phyloP scores from a whole-genome alignment of 192 early-diverging fungal species.

The Coemansia sp. region DNA sequence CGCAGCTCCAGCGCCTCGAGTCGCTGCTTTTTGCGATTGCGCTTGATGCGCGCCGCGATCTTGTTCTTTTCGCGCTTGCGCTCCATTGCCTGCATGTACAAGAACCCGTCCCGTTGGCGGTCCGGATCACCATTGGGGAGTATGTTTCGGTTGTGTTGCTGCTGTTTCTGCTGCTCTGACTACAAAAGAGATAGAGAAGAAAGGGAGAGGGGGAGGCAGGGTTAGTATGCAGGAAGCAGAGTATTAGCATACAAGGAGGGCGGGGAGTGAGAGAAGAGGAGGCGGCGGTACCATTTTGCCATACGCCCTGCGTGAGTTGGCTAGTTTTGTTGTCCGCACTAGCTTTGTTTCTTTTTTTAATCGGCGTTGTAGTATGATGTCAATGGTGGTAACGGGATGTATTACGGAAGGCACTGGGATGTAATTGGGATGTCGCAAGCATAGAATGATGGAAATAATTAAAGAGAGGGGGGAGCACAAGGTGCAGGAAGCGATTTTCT shows the following conservation, averaged over 20 bases:
- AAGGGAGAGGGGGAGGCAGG: not conserved
- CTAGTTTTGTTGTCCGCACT: too few species aligned
- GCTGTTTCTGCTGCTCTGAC: slow-evolving; percentile 3
- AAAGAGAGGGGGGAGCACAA: not conserved
- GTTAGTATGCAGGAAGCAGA: not conserved
- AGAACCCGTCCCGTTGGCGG: not conserved
- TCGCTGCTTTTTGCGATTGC: slow-evolving; percentile 46
- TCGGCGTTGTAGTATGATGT: not conserved
- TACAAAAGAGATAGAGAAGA: not conserved
- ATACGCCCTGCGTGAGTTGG: not conserved
- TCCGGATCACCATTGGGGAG: slow-evolving; percentile 26
- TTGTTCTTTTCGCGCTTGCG: slow-evolving; percentile 48
- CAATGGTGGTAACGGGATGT: not conserved
- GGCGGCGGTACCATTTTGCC: not conserved
- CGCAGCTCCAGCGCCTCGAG: slow-evolving; percentile 32
- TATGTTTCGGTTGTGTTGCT: slow-evolving; percentile 15
- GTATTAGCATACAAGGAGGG: not conserved
- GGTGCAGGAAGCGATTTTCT: not conserved
- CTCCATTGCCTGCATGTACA: slow-evolving; percentile 15
- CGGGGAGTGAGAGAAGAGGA: not conserved
- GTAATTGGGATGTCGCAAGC: not conserved
- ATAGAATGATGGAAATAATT: not conserved
- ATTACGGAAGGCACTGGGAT: not conserved
- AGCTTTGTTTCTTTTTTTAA: too few species aligned
- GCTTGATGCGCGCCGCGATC: slow-evolving; percentile 43